phyloP scores from a whole-genome alignment of 306 rosid species.

The Medicago ruthenica region DNA sequence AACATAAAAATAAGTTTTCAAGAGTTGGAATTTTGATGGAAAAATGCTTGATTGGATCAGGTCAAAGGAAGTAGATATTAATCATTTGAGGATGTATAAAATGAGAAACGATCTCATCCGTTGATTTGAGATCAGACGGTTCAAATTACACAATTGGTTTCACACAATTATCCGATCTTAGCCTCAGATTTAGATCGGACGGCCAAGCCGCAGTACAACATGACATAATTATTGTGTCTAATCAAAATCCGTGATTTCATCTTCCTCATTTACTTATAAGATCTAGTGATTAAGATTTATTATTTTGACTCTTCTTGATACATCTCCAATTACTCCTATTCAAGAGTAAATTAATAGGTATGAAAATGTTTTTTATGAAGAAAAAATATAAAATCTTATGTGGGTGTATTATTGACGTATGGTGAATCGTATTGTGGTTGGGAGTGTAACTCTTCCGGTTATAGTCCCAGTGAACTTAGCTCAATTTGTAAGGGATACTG shows the following conservation, averaged over 20 bases:
- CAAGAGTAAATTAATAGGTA: background rate
- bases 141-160: no score
- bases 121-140: no score
- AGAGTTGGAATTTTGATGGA: slow-evolving; percentile 23
- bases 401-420: background rate
- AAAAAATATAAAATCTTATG: background rate
- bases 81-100: slow-evolving; percentile 8
- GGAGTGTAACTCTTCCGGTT: background rate
- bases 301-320: background rate
- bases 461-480: no score
- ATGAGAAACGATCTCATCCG: background rate
- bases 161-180: no score
- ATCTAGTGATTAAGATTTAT: background rate
- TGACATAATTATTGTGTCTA: no score
- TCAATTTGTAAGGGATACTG: no score
- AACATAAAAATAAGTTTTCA: background rate
- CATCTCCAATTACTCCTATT: background rate
- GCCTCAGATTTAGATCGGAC: no score
- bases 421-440: background rate
- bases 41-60: slow-evolving; percentile 11
- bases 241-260: background rate
- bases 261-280: background rate
- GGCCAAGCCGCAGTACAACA: no score
- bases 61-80: background rate
- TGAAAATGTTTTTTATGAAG: background rate